Percentiles rank a stretch among this genome's conserved stretches.
phyloP scores from a whole-genome alignment of 768 basidiomycete genomes.

The Pulveroboletus frians region DNA sequence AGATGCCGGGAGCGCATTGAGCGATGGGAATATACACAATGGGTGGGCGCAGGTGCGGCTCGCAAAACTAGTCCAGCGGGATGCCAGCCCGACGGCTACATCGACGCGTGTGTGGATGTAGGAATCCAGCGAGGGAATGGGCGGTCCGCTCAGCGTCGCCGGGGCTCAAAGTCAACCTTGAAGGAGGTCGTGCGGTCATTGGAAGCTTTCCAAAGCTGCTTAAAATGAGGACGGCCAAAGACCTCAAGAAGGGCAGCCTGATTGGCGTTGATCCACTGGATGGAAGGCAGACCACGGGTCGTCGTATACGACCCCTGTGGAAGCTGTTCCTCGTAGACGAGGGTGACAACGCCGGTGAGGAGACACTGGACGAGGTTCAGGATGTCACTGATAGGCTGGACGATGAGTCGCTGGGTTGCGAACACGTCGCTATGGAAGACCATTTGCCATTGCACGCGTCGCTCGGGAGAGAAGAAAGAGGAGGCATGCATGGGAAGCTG shows the following conservation, averaged over 20 bases:
- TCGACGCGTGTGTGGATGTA: constrained; percentile 7
- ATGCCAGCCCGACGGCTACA: constrained; percentile 15
- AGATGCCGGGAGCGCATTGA: constrained; percentile 18
- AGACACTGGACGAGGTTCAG: constrained; percentile 66
- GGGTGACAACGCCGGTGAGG: constrained; percentile 64
- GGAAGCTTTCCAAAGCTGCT: constrained; percentile 66
- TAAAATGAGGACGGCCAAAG: constrained; percentile 69
- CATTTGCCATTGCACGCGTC: constrained; percentile 86
- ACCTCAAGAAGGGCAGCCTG: constrained; percentile 63
- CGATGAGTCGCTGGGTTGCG: constrained; percentile 63
- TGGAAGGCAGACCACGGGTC: constrained; percentile 69
- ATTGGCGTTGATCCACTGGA: constrained; percentile 72
- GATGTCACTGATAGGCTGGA: constrained; percentile 65
- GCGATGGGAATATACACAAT: constrained; percentile 16
- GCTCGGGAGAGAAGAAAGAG: constrained; percentile 81
- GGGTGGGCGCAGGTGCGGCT: constrained; percentile 6
- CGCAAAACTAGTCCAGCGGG: constrained; percentile 5
- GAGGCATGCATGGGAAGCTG: constrained; percentile 75
- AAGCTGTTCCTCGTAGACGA: constrained; percentile 72
- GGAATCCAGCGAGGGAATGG: constrained; percentile 5
- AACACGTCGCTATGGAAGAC: constrained; percentile 79
- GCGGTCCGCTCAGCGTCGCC: constrained; percentile 30
- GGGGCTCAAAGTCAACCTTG: constrained; percentile 62
- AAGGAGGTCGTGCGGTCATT: constrained; percentile 65
- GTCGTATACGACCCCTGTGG: constrained; percentile 67